These are phyloP conservation scores for Magnolia officinalis DNA, from an alignment of 164 flowering plant species.

Conservation along the genomic window DNA sequence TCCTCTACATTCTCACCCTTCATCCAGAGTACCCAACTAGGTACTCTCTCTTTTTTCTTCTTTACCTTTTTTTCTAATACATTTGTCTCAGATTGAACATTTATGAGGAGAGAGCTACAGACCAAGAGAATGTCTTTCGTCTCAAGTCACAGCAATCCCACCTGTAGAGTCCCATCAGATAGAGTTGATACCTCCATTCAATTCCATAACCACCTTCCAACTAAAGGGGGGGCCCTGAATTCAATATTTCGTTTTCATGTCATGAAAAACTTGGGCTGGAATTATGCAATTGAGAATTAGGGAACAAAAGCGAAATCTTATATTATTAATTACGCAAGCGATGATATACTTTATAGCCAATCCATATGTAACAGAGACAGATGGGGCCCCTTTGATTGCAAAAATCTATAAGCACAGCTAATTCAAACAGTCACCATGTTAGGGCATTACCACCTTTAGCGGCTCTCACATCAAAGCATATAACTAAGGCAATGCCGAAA, in stretches of 20 bases:
- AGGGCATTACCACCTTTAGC: neutral
- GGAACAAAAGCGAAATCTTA: neutral
- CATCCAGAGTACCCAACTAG: neutral
- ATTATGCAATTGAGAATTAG: neutral
- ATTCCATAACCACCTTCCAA: slow-evolving; percentile 21
- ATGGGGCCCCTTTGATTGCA: neutral
- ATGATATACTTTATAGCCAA: neutral
- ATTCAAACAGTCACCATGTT: neutral
- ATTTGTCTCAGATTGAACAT: neutral
- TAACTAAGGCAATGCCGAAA: neutral
- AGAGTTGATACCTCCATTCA: slow-evolving; percentile 19
- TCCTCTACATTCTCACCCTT: too few relatives aligned
- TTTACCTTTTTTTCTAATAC: neutral
- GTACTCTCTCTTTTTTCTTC: neutral
- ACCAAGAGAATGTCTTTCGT: slow-evolving; percentile 24
- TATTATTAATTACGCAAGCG: neutral
- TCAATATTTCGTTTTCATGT: slow-evolving; percentile 18
- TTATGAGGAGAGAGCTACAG: neutral
- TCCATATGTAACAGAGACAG: neutral
- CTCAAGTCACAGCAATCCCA: slow-evolving; percentile 14
- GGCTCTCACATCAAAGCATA: neutral
- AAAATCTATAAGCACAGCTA: neutral
- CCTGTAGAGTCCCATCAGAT: neutral
- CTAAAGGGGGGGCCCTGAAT: slow-evolving; percentile 21
- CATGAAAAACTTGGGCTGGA: neutral